Base-by-base conservation (phyloP, 306 rosid genomes). In the Quercus engelmannii region DNA sequence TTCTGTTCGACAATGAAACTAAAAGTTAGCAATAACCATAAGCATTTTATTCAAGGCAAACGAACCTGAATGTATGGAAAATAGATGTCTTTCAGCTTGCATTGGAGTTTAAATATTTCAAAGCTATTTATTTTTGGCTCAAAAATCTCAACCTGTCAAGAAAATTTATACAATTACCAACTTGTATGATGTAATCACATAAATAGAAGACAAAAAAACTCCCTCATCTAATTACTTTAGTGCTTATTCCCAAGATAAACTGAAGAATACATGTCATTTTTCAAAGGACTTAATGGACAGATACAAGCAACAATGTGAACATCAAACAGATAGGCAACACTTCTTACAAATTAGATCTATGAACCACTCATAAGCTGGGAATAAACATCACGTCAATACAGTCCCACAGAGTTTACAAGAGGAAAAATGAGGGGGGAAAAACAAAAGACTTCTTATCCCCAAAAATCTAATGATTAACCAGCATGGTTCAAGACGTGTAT, bases 31-130 rank as follows among this genome's bases (percentile, higher is more conserved):
- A 23, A 35, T 6, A 72, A 26, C 3, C 54, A 14, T 61, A 69
- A 26, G 38, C 38, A 30, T 69, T 83, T 70, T 5, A 70, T 49
- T 26, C 8, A n/a, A 70, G 3, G 59, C 55, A 55, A 72, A 57
- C 71, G 71, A 73, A 88, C 94, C 94, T 91, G 92, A 77, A 91
- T 87, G 71, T 91, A 91, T 1, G 94, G 94, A 55, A 88, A 91
- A 74, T 91, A 91, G 54, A 88, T 87, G 74, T 91, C 92, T 82
- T 91, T 91, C 31, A 91, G 81, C 83, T 62, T 78, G 86, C 91
- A 91, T 55, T 43, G 87, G 55, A 91, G 87, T 76, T 71, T 78
- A 74, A 18, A 6, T 68, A 84, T 69, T 52, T 85, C 81, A 74
- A 77, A 30, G 52, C 73, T 78, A 77, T 80, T 78, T 5, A 73